A percentile compares a stretch with the other conserved stretches of the same genome.
These are phyloP conservation scores for Corynespora cassiicola DNA, from an alignment of 2,329 filamentous ascomycete species.

Conservation along the genomic window DNA sequence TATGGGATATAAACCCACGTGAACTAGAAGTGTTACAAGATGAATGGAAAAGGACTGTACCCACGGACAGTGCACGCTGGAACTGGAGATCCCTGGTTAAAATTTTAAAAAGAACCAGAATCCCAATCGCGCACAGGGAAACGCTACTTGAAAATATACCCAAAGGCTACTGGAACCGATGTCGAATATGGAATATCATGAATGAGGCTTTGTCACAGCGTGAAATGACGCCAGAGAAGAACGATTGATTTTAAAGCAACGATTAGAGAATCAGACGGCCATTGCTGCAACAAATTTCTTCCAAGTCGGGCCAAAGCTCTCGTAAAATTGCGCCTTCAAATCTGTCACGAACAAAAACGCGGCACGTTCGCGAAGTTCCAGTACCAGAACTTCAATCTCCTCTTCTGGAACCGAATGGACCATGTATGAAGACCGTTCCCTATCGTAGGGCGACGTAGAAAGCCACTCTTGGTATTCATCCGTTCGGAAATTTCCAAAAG, in stretches of 20 bases:
- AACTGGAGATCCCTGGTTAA: slow-evolving; percentile 25
- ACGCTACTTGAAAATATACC: slow-evolving; percentile 17
- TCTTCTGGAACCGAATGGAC: slow-evolving; percentile 29
- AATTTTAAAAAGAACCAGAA: slow-evolving; percentile 18
- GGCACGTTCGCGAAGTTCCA: slow-evolving; percentile 18
- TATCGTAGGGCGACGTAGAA: slow-evolving; percentile 25
- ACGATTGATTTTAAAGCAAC: no score
- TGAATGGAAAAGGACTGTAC: slow-evolving; percentile 4
- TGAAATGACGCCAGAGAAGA: no score
- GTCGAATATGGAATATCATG: slow-evolving; percentile 31
- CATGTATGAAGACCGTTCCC: slow-evolving; percentile 30
- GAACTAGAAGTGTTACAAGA: slow-evolving; percentile 12
- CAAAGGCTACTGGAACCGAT: slow-evolving; percentile 30
- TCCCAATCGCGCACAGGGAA: slow-evolving; percentile 15
- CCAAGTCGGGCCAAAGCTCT: slow-evolving; percentile 31
- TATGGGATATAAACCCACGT: slow-evolving; percentile 30
- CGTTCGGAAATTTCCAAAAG: slow-evolving; percentile 21
- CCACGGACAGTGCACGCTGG: slow-evolving; percentile 9
- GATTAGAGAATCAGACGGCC: no score
- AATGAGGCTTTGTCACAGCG: slow-evolving; percentile 15
- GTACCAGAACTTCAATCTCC: slow-evolving; percentile 17
- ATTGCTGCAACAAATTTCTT: slow-evolving; percentile 24
- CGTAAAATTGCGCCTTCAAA: slow-evolving; percentile 23
- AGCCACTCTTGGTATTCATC: slow-evolving; percentile 33
- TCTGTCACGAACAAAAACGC: slow-evolving; percentile 37